Percentiles rank a stretch among this genome's conserved stretches.
Evolutionary conservation across 192 early-diverging fungal species (phyloP).

Genomic region (Backusella mclennaniae): DNA sequence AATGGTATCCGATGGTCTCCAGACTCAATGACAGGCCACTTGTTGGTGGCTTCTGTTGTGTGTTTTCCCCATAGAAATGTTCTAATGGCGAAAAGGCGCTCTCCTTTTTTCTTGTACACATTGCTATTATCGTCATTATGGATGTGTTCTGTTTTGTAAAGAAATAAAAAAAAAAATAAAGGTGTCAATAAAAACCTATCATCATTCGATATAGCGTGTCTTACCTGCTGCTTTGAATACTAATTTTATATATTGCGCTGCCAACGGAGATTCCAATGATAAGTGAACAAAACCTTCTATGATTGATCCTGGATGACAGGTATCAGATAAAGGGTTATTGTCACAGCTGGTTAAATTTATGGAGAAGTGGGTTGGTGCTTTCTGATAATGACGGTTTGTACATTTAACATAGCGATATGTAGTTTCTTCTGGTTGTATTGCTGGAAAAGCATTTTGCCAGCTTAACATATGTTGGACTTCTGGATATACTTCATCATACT

Average conservation of each 20-base stretch:
- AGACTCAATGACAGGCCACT: conserved; percentile 27
- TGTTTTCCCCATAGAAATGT: conserved; percentile 28
- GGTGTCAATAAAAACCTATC: background rate
- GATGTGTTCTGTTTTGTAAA: background rate
- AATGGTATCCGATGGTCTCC: conserved; percentile 32
- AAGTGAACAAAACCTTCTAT: conserved; percentile 22
- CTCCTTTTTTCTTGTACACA: background rate
- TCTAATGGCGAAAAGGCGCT: conserved; percentile 18
- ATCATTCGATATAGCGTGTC: background rate
- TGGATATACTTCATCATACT: background rate
- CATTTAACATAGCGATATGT: background rate
- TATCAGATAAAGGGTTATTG: background rate
- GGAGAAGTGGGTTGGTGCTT: background rate
- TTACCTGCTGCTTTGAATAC: conserved; percentile 30
- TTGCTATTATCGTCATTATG: conserved; percentile 7
- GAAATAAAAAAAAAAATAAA: background rate
- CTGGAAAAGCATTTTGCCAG: background rate
- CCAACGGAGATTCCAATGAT: conserved; percentile 7
- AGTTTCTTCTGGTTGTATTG: background rate
- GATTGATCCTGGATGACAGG: conserved; percentile 18
- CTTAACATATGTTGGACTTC: background rate
- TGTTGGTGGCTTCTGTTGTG: background rate
- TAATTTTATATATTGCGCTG: conserved; percentile 26
- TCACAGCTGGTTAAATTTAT: background rate
- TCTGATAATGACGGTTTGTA: background rate